Conservation (phyloP, 148 eudicot species). For the Cornus kousa region DNA sequence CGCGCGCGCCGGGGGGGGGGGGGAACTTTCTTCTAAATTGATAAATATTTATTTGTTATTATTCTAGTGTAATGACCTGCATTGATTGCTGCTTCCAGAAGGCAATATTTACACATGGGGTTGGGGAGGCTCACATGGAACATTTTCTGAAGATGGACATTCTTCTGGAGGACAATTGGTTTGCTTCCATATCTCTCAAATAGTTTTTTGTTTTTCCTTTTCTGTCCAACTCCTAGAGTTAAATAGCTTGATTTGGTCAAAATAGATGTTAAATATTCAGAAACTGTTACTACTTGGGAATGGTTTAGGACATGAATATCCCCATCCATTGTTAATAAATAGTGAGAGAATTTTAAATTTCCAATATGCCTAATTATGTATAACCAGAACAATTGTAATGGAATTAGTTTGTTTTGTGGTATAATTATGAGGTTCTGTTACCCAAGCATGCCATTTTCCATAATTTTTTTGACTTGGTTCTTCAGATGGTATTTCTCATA, state of each 20-base stretch:
- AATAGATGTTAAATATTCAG: too few species aligned
- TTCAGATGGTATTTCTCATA: too few species aligned
- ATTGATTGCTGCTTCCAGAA: slow-evolving; percentile 39
- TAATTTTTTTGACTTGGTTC: too few species aligned
- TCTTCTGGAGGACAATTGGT: slow-evolving; percentile 99
- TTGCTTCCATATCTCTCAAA: slow-evolving; percentile 23
- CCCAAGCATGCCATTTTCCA: too few species aligned
- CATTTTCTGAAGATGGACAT: slow-evolving; percentile 84
- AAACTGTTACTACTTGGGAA: not conserved
- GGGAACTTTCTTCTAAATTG: not conserved
- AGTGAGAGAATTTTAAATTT: not conserved
- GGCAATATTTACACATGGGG: slow-evolving; percentile 91
- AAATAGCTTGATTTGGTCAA: not conserved
- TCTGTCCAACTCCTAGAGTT: not conserved
- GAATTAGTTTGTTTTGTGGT: not conserved
- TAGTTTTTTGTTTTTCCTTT: not conserved
- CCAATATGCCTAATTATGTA: not conserved
- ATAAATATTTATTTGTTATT: not conserved
- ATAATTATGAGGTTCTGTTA: too few species aligned
- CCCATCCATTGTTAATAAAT: not conserved
- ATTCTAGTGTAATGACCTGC: not conserved
- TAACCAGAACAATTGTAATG: not conserved
- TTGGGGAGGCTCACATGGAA: slow-evolving; percentile 97
- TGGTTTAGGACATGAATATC: not conserved
- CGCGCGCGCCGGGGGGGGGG: too few species aligned